Percentiles rank a stretch among this genome's conserved stretches.
Conservation (phyloP, 164 flowering plant genomes). For the Stephania cephalantha region DNA sequence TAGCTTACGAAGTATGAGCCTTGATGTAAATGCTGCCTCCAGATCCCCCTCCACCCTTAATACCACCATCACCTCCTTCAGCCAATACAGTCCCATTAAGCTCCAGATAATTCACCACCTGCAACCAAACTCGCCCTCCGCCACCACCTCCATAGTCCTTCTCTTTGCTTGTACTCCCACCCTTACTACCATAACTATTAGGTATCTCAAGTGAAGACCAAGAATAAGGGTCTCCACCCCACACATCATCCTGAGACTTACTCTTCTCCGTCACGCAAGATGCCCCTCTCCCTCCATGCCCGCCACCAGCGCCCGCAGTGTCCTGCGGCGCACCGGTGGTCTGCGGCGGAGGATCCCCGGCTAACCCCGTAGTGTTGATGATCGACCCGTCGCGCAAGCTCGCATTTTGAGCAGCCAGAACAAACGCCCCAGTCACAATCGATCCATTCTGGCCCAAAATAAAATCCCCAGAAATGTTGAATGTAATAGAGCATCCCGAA, state of each 20-base stretch:
- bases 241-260: constrained; percentile 69
- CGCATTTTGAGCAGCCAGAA: constrained; percentile 34
- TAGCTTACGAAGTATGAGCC: constrained; percentile 68
- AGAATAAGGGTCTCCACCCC: constrained; percentile 88
- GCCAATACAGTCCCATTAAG: constrained; percentile 53
- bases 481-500: constrained; percentile 41
- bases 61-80: constrained; percentile 78
- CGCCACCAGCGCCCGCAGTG: constrained; percentile 73
- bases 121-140: constrained; percentile 56
- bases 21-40: constrained; percentile 82
- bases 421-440: constrained; percentile 44
- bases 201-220: constrained; percentile 60
- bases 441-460: constrained; percentile 36
- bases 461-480: constrained; percentile 53
- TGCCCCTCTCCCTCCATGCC: constrained; percentile 96
- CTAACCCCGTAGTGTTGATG: constrained; percentile 58
- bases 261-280: constrained; percentile 49
- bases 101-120: constrained; percentile 20
- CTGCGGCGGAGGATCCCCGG: constrained; percentile 60
- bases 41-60: constrained; percentile 93
- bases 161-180: constrained; percentile 62
- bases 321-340: constrained; percentile 76
- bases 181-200: constrained; percentile 70
- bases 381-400: constrained; percentile 37
- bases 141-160: constrained; percentile 74